Conservation (phyloP, 257 asterid genomes). For the Solanum pinnatisectum region DNA sequence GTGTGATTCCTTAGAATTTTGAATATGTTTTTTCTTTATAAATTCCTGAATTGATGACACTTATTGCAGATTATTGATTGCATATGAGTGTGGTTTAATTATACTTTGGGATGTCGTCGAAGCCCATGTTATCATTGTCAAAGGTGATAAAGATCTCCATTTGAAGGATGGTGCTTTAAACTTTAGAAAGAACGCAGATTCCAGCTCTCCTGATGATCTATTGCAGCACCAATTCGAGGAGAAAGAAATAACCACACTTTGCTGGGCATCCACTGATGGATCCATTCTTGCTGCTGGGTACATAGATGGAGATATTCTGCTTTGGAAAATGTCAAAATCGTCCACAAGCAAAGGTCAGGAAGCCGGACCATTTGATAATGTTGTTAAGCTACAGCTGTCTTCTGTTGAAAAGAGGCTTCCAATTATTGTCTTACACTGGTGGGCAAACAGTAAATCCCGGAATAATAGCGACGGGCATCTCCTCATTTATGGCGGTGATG, state of each 20-base stretch:
- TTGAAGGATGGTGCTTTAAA: slow-evolving; percentile 31
- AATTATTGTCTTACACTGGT: slow-evolving; percentile 72
- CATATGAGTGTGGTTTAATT: slow-evolving; percentile 75
- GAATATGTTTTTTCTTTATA: not conserved
- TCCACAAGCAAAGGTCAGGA: slow-evolving; percentile 33
- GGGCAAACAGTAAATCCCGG: slow-evolving; percentile 42
- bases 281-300: slow-evolving; percentile 80
- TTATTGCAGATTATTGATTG: slow-evolving; percentile 61
- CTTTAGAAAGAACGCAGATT: slow-evolving; percentile 24
- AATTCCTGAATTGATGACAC: not conserved
- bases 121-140: slow-evolving; percentile 39
- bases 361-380: slow-evolving; percentile 37
- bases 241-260: slow-evolving; percentile 82
- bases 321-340: slow-evolving; percentile 56
- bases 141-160: slow-evolving; percentile 71
- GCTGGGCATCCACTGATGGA: slow-evolving; percentile 86
- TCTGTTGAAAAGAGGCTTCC: slow-evolving; percentile 82
- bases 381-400: slow-evolving; percentile 72
- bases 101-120: slow-evolving; percentile 83
- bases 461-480: slow-evolving; percentile 55
- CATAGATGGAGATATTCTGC: slow-evolving; percentile 78
- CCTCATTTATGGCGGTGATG: slow-evolving; percentile 88
- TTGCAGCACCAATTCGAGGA: slow-evolving; percentile 46
- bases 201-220: slow-evolving; percentile 22
- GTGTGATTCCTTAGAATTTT: not conserved